Evolutionary conservation across 2,329 filamentous ascomycete species (phyloP), one percentile per base, ranked within the genome.

Genomic region (Apiospora marii): DNA sequence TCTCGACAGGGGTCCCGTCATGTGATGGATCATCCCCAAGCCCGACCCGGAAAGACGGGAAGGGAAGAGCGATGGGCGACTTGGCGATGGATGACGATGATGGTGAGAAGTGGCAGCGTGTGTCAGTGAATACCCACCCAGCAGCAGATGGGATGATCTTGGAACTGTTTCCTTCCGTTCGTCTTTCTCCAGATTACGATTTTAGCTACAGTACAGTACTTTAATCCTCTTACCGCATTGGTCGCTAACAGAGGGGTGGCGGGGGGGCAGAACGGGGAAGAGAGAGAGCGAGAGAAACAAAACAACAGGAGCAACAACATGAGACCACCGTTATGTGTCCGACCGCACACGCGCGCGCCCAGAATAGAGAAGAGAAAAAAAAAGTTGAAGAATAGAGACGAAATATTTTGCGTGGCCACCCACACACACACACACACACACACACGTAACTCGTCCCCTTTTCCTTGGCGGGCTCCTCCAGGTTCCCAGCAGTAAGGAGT

Each of bases 281-380:
- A n/a, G 22, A 49, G 19, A 22, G 8, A 49, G n/a, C 8, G 46
- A 7, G 44, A n/a, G n/a, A 53, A 53, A 27, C 14, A 30, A 24
- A 27, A 53, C 24, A 51, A 51, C 22, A 51, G 12, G 13, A 24
- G 48, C 19, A 30, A 53, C 37, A 27, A 53, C 49, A 16, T 53
- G 49, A 53, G 49, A 53, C 24, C 51, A 34, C 27, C 51, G 51
- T 58, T 58, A 58, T 58, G 14, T 58, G 51, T 34, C 6, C 51
- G 14, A 58, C 16, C 22, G 14, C n/a, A n/a, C n/a, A n/a, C n/a
- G n/a, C n/a, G n/a, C n/a, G n/a, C 51, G 30, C 27, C 7, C 27
- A 30, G 13, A 58, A 6, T 41, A 41, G 13, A 16, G 19, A 27
- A 58, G 24, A 34, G 12, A 53, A 6, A 46, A 19, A 19, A 2